A percentile compares a stretch with the other conserved stretches of the same genome.
Conservation (phyloP, 306 rosid genomes). For the Malus sieversii region DNA sequence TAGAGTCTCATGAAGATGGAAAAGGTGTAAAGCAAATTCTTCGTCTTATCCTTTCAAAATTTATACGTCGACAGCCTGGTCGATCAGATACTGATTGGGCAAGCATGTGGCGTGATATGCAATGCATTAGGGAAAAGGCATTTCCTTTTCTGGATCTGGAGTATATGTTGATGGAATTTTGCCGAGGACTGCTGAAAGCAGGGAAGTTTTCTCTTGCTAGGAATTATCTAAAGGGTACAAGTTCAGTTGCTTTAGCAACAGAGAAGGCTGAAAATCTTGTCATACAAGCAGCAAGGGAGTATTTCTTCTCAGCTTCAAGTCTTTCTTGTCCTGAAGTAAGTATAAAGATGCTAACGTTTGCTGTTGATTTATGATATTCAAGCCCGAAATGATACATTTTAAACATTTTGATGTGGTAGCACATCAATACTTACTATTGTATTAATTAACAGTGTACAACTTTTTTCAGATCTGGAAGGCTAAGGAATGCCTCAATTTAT, state of each 20-base stretch:
- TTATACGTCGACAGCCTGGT: conserved; percentile 81
- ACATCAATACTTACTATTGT: neutral
- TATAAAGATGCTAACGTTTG: conserved; percentile 12
- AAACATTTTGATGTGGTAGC: neutral
- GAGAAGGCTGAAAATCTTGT: conserved; percentile 95
- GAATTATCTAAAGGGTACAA: conserved; percentile 89
- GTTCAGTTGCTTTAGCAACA: conserved; percentile 78
- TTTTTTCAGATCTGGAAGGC: conserved; percentile 92
- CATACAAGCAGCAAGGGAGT: conserved; percentile 97
- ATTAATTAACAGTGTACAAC: conserved; percentile 15
- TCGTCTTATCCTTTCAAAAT: conserved; percentile 92
- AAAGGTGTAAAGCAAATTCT: conserved; percentile 92
- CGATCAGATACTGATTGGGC: conserved; percentile 97
- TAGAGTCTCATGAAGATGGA: conserved; percentile 64
- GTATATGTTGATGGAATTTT: conserved; percentile 85
- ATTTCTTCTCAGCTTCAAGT: conserved; percentile 94
- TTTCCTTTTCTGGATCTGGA: conserved; percentile 84
- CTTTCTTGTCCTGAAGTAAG: conserved; percentile 92
- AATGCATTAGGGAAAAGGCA: conserved; percentile 75
- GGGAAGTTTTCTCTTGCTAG: conserved; percentile 97
- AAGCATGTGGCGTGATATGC: conserved; percentile 97
- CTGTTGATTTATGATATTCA: conserved; percentile 2
- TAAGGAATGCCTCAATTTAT: conserved; percentile 79
- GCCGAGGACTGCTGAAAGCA: conserved; percentile 91
- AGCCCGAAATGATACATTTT: neutral